phyloP scores from a whole-genome alignment of 768 basidiomycete species.

The Boletus fagicola region DNA sequence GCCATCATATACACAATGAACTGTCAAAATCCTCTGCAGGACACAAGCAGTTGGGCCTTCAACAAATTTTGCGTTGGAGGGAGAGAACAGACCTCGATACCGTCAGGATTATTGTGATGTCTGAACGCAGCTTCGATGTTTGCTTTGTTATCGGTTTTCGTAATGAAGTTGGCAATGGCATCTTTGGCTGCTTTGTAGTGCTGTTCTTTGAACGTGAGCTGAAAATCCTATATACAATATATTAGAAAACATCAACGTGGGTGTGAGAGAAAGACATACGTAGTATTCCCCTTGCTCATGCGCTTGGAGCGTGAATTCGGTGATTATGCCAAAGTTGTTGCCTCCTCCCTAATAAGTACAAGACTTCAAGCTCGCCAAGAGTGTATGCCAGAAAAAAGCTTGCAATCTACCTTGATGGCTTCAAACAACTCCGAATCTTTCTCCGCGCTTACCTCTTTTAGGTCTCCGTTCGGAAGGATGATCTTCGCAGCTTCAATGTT shows the following conservation, averaged over 20 bases:
- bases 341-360: constrained; percentile 17
- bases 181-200: background rate
- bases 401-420: background rate
- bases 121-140: constrained; percentile 8
- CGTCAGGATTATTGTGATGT: background rate
- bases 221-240: constrained; percentile 1
- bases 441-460: background rate
- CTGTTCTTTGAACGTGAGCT: background rate
- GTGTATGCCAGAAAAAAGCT: background rate
- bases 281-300: constrained; percentile 10
- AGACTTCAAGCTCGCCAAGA: background rate
- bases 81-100: background rate
- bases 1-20: constrained; percentile 2
- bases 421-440: background rate
- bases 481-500: constrained; percentile 29
- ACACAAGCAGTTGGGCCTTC: background rate
- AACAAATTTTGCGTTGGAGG: background rate
- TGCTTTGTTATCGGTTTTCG: constrained; percentile 5
- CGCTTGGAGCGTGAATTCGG: constrained; percentile 22
- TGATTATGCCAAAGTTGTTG: constrained; percentile 32
- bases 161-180: background rate
- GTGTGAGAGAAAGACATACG: background rate
- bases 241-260: background rate
- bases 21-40: background rate
- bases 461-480: constrained; percentile 31